These are phyloP conservation scores for Voacanga thouarsii DNA, from an alignment of 257 asterid genomes.

Conservation along the genomic window DNA sequence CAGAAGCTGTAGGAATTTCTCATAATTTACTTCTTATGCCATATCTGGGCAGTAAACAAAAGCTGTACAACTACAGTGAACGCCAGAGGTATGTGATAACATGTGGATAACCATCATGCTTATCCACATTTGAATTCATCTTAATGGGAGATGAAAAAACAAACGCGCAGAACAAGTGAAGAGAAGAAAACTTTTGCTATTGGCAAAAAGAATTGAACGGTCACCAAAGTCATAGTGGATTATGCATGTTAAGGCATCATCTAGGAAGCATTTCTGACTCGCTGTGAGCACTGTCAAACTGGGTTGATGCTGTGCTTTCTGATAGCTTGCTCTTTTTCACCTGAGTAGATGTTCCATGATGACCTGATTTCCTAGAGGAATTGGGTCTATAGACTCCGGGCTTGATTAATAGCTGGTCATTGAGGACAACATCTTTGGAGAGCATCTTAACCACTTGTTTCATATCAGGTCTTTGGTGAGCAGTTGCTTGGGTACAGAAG, in stretches of 20 bases:
- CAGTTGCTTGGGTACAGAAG: slow-evolving; percentile 69
- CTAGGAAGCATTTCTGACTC: slow-evolving; percentile 60
- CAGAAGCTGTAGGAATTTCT: too few relatives aligned
- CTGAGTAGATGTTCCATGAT: slow-evolving; percentile 28
- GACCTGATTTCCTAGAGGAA: slow-evolving; percentile 21
- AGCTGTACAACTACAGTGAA: too few relatives aligned
- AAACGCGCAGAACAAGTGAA: neutral
- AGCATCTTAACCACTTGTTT: slow-evolving; percentile 73
- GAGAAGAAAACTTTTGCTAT: neutral
- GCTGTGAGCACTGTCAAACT: slow-evolving; percentile 28
- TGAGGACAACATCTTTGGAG: slow-evolving; percentile 51
- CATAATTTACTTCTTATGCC: too few relatives aligned
- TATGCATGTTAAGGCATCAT: slow-evolving; percentile 21
- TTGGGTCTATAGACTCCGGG: slow-evolving; percentile 56
- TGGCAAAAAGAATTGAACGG: neutral
- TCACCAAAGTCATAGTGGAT: neutral
- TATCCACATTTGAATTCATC: neutral
- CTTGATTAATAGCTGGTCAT: slow-evolving; percentile 48
- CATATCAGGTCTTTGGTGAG: slow-evolving; percentile 76
- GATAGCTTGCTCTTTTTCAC: slow-evolving; percentile 33
- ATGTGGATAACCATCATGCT: too few relatives aligned
- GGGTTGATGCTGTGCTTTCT: slow-evolving; percentile 21
- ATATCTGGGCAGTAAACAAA: too few relatives aligned
- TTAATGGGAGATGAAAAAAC: neutral
- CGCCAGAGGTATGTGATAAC: too few relatives aligned